Conservation (phyloP, 164 flowering plant genomes). For the Liquidambar formosana region DNA sequence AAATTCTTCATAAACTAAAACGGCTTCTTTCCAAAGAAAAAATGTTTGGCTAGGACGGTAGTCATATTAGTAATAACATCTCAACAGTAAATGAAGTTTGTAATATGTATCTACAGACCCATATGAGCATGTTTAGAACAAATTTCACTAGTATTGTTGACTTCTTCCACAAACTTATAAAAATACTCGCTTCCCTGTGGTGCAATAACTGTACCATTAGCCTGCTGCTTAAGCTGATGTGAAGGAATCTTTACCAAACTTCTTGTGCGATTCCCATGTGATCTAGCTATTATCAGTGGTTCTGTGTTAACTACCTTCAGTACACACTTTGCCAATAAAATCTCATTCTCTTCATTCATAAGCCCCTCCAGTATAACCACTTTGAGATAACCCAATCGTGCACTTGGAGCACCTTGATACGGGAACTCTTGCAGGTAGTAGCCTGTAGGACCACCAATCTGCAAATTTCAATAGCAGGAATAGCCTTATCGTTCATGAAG, state of each 20-base stretch:
- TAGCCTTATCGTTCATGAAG: background rate
- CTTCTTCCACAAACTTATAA: background rate
- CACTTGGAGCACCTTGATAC: background rate
- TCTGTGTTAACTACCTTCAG: background rate
- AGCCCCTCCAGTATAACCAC: constrained; percentile 26
- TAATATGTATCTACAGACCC: too few species aligned
- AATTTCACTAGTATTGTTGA: background rate
- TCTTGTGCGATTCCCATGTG: constrained; percentile 2
- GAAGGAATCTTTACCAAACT: background rate
- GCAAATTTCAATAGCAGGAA: constrained; percentile 5
- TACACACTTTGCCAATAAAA: constrained; percentile 4
- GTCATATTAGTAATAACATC: too few species aligned
- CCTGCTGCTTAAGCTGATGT: background rate
- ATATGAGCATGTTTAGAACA: constrained; percentile 10
- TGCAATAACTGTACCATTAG: too few species aligned
- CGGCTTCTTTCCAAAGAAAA: too few species aligned
- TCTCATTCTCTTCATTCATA: constrained; percentile 10
- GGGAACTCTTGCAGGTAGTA: background rate
- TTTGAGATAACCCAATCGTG: constrained; percentile 14
- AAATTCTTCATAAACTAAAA: too few species aligned
- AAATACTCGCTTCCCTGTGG: background rate
- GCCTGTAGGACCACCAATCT: constrained; percentile 25
- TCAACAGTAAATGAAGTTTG: too few species aligned
- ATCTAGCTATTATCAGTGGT: constrained; percentile 9
- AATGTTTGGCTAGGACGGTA: too few species aligned